Evolutionary conservation across 2,329 filamentous ascomycete species (phyloP).

Genomic region (Sphaerostilbella broomeana): DNA sequence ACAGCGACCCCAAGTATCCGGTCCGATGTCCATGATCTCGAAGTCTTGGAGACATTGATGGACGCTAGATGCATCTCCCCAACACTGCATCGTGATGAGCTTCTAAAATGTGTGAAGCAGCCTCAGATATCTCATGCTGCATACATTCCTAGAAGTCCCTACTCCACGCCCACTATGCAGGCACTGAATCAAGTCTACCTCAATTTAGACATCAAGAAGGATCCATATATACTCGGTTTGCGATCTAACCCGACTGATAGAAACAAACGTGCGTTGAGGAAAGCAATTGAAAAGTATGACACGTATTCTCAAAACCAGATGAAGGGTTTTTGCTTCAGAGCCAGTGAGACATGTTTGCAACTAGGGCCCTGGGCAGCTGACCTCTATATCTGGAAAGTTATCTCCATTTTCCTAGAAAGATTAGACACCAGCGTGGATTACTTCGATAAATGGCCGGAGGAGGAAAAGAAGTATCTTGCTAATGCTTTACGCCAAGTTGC

Average conservation of each 20-base stretch:
- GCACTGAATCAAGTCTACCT: conserved; percentile 36
- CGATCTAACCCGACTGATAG: conserved; percentile 34
- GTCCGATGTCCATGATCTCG: conserved; percentile 47
- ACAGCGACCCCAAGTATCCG: conserved; percentile 72
- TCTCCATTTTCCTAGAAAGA: conserved; percentile 29
- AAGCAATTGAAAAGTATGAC: conserved; percentile 35
- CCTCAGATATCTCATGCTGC: conserved; percentile 44
- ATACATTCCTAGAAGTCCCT: conserved; percentile 22
- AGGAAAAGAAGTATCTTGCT: conserved; percentile 51
- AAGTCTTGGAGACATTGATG: conserved; percentile 61
- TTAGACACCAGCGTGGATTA: conserved; percentile 17
- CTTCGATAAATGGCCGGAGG: conserved; percentile 37
- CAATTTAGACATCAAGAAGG: conserved; percentile 49
- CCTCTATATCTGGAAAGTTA: conserved; percentile 51
- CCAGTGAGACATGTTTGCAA: conserved; percentile 44
- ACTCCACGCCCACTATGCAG: conserved; percentile 32
- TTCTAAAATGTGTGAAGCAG: conserved; percentile 61
- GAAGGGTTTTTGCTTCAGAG: conserved; percentile 44
- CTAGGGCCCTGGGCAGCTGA: conserved; percentile 66
- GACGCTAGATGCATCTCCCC: conserved; percentile 65
- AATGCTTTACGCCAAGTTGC: conserved; percentile 36
- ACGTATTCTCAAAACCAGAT: conserved; percentile 52
- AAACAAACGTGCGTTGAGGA: conserved; percentile 32
- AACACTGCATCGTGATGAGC: conserved; percentile 59
- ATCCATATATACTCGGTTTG: conserved; percentile 53